Base-by-base conservation (phyloP, 306 rosid genomes). In the Lathyrus tuberosus region DNA sequence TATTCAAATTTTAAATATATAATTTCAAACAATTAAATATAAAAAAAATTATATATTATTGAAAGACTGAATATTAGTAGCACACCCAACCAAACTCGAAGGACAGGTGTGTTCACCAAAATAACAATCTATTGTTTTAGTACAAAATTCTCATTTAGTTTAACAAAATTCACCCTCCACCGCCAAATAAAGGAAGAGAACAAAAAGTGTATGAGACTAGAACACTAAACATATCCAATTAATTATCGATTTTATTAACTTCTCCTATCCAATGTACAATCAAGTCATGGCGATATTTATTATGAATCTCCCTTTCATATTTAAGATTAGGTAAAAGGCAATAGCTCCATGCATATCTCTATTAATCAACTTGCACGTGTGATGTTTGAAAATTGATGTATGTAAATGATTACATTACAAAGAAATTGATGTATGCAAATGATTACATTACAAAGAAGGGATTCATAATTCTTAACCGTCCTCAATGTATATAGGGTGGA, bases 391-490 rank as follows among this genome's bases (percentile, higher is more conserved):
- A n/a, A n/a, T n/a, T n/a, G n/a, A n/a, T n/a, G n/a, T n/a, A n/a
- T n/a, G n/a, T n/a, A n/a, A n/a, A n/a, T n/a, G n/a, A n/a, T n/a
- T n/a, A n/a, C n/a, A n/a, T n/a, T n/a, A n/a, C n/a, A n/a, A n/a
- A n/a, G 65, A 66, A 68, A 58, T 40, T 62, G 70, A 24, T 71
- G 7, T 33, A 59, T 61, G 24, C 42, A 56, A 79, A 80, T 80
- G 72, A 82, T 81, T 67, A 74, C 47, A 57, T 73, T 67, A 56
- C 57, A 49, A 3, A 2, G 54, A 70, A 63, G 42, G 62, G 72
- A 37, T 42, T 62, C 52, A 24, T 17, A 12, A 16, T 53, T 53
- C 22, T 43, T 69, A 1, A 68, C 69, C 76, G 83, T 70, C 80
- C 77, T 74, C 58, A 53, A 62, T 43, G 22, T 73, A 56, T 62